phyloP scores from a whole-genome alignment of 2,329 filamentous ascomycete genomes.

The Diaporthe helianthi region DNA sequence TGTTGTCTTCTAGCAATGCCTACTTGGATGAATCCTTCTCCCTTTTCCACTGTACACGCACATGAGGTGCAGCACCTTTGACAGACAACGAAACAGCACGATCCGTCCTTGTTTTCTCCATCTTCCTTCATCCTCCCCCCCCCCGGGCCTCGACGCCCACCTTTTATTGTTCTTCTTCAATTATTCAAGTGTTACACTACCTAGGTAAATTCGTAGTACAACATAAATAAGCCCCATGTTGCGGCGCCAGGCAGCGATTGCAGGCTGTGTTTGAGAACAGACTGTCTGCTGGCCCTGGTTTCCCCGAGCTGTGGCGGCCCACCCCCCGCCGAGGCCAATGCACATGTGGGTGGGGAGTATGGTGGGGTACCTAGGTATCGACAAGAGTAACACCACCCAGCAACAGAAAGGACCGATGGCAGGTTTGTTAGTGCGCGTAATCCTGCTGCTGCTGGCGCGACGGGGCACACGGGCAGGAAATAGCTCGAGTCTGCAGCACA shows the following conservation, averaged over 20 bases:
- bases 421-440: slow-evolving; percentile 8
- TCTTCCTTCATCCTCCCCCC: too few species aligned
- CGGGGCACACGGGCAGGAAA: neutral
- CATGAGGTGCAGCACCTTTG: too few species aligned
- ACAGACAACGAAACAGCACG: neutral
- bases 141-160: too few species aligned
- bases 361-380: slow-evolving; percentile 24
- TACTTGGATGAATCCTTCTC: neutral
- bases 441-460: neutral
- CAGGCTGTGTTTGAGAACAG: neutral
- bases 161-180: too few species aligned
- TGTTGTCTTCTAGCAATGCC: neutral
- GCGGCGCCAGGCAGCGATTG: neutral
- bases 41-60: neutral
- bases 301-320: slow-evolving; percentile 15
- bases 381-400: slow-evolving; percentile 22
- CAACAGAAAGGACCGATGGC: neutral
- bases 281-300: slow-evolving; percentile 7
- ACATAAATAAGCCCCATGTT: neutral
- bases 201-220: neutral
- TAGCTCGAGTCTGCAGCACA: neutral
- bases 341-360: neutral
- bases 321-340: slow-evolving; percentile 17
- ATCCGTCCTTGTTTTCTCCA: neutral
- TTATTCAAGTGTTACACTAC: too few species aligned